phyloP scores from a whole-genome alignment of 805 yeast species.

The Kuraishia ogatae region DNA sequence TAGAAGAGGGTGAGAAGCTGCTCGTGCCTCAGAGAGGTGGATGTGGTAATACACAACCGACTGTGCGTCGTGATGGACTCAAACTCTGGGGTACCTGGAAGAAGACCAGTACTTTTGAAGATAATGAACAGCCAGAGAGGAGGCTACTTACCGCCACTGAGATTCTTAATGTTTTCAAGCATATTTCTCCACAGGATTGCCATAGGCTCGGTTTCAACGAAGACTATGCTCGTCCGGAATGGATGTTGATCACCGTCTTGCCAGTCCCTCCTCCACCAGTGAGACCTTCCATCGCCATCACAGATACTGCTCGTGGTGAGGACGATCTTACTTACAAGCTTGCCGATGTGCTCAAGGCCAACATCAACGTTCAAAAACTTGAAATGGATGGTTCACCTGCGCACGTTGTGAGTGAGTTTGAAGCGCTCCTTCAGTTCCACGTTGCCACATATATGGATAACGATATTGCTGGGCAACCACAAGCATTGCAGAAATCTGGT shows the following conservation, averaged over 20 bases:
- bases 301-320: constrained; percentile 97
- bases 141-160: constrained; percentile 84
- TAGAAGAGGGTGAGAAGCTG: constrained; percentile 41
- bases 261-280: constrained; percentile 99
- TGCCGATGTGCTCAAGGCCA: constrained; percentile 95
- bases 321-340: constrained; percentile 97
- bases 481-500: constrained; percentile 96
- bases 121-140: constrained; percentile 85
- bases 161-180: constrained; percentile 84
- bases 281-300: constrained; percentile 96
- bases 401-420: constrained; percentile 95
- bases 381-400: constrained; percentile 99
- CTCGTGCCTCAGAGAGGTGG: constrained; percentile 64
- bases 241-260: constrained; percentile 94
- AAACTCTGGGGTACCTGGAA: constrained; percentile 99
- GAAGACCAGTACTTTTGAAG: constrained; percentile 67
- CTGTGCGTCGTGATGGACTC: constrained; percentile 91
- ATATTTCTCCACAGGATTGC: constrained; percentile 80
- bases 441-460: constrained; percentile 99
- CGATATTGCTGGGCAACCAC: constrained; percentile 99
- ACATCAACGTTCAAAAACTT: constrained; percentile 91
- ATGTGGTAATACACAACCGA: constrained; percentile 95
- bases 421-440: constrained; percentile 89
- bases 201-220: constrained; percentile 80
- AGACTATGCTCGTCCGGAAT: constrained; percentile 97